These are phyloP conservation scores for Heliamphora pulchella DNA, from an alignment of 179 eudicot genomes.

Conservation along the genomic window DNA sequence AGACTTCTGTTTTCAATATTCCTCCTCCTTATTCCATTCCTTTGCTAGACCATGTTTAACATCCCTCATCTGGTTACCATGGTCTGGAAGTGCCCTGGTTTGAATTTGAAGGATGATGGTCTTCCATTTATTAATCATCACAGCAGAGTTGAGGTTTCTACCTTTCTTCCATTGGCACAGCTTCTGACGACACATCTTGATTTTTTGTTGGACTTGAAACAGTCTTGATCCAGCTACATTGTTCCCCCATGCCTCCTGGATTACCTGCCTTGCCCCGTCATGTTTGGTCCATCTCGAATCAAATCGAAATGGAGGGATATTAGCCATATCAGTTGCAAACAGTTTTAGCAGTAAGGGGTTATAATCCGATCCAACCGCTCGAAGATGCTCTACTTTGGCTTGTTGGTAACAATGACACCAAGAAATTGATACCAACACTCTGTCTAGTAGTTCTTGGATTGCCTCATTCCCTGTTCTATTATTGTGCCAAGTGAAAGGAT, in stretches of 20 bases:
- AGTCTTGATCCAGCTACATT: background rate
- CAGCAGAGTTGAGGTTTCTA: too few relatives aligned
- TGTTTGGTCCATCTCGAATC: background rate
- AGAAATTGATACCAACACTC: background rate
- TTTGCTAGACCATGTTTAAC: too few relatives aligned
- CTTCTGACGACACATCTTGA: background rate
- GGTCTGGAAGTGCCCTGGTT: too few relatives aligned
- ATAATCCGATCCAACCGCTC: background rate
- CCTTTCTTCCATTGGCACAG: too few relatives aligned
- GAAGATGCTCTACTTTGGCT: background rate
- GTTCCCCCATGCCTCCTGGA: background rate
- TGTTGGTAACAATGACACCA: background rate
- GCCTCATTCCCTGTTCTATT: background rate
- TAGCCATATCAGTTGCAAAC: rapidly evolving
- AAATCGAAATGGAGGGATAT: background rate
- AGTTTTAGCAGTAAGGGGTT: background rate
- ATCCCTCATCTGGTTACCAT: too few relatives aligned
- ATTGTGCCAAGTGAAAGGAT: background rate
- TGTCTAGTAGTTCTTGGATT: background rate
- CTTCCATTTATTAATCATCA: too few relatives aligned
- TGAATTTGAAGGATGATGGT: too few relatives aligned
- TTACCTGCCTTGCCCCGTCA: background rate
- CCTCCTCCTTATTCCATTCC: too few relatives aligned
- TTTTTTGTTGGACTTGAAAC: background rate
- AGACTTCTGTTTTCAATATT: too few relatives aligned